Conservation (phyloP, 805 yeast genomes). For the Ogataea thermomethanolica region DNA sequence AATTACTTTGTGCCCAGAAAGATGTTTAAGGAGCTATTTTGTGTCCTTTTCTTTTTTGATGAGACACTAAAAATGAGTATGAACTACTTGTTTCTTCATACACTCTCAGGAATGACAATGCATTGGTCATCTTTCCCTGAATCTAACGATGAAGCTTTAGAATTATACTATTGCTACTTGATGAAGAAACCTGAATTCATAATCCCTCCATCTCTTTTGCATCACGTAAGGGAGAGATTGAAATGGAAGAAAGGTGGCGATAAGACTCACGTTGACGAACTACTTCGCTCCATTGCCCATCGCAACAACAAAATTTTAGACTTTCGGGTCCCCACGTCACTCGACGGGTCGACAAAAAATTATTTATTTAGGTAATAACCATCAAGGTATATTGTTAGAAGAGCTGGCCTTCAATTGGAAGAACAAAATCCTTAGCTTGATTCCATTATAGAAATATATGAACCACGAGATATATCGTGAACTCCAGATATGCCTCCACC, state of each 20-base stretch:
- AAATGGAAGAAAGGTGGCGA: background rate
- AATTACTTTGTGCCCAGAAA: constrained; percentile 5
- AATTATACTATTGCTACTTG: constrained; percentile 1
- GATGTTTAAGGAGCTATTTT: constrained; percentile 5
- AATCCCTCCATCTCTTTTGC: background rate
- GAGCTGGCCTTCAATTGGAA: too few relatives aligned
- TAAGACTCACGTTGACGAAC: background rate
- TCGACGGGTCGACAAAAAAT: background rate
- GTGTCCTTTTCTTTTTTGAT: constrained; percentile 7
- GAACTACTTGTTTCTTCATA: background rate
- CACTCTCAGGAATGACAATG: constrained; percentile 4
- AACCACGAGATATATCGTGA: background rate
- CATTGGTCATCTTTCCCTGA: constrained; percentile 5
- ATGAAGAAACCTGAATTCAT: background rate
- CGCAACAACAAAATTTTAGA: background rate
- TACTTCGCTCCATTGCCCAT: background rate
- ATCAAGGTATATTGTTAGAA: constrained; percentile 3
- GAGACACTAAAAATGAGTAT: constrained; percentile 1
- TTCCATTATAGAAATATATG: background rate
- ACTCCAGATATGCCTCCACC: background rate
- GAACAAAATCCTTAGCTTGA: too few relatives aligned
- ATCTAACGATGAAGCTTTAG: background rate
- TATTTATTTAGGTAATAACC: constrained; percentile 1
- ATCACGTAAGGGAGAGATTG: background rate
- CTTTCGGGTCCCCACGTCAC: constrained; percentile 1